Conservation (phyloP, 208 protist genomes). For the Crithidia expoeki region DNA sequence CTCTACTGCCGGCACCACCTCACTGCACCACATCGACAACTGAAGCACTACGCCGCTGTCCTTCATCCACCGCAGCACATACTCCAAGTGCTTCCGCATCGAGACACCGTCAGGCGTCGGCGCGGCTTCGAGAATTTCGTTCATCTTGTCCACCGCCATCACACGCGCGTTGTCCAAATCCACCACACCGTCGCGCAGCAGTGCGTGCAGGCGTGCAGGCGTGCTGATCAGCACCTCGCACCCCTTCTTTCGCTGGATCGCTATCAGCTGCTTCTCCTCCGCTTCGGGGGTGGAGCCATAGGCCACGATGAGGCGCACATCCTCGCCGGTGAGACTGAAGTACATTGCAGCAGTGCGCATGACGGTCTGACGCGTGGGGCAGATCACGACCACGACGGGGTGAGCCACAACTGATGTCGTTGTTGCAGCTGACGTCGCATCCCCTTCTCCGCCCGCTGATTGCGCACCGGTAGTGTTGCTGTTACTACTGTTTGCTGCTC, state of each 20-base stretch:
- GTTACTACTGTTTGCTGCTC: background rate
- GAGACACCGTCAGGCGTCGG: constrained; percentile 26
- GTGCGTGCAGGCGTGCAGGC: constrained; percentile 66
- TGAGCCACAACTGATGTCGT: constrained; percentile 23
- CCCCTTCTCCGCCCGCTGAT: background rate
- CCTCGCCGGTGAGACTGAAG: constrained; percentile 50
- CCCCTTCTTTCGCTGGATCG: constrained; percentile 63
- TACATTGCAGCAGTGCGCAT: constrained; percentile 96
- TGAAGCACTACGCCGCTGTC: constrained; percentile 74
- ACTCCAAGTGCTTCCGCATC: constrained; percentile 70
- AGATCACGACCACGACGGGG: constrained; percentile 95
- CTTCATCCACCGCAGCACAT: constrained; percentile 76
- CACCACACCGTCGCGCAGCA: constrained; percentile 56
- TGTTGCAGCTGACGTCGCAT: background rate
- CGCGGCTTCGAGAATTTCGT: constrained; percentile 94
- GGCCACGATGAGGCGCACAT: constrained; percentile 55
- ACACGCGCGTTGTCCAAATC: constrained; percentile 77
- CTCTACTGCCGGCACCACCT: constrained; percentile 58
- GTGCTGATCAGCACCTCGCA: constrained; percentile 94
- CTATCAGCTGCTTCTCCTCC: constrained; percentile 81
- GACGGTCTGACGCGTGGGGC: constrained; percentile 96
- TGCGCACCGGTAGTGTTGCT: background rate
- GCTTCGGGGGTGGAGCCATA: constrained; percentile 25
- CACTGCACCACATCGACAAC: constrained; percentile 93
- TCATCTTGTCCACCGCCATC: constrained; percentile 95